Conservation (phyloP, 2,329 filamentous ascomycete genomes). For the Claviceps arundinis region DNA sequence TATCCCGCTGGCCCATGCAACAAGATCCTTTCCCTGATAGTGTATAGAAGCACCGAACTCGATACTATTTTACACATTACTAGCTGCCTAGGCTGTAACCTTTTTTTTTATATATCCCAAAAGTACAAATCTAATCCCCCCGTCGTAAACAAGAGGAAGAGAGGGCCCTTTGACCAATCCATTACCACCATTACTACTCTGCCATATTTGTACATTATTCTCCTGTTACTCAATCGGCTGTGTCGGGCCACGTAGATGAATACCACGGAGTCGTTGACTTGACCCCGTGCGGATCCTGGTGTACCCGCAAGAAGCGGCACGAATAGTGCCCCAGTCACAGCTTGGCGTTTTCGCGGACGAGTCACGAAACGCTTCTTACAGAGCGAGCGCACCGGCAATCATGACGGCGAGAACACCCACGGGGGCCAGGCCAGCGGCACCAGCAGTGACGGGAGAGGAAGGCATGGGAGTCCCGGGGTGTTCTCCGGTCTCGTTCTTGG, state of each 20-base stretch:
- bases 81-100: background rate
- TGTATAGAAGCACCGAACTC: background rate
- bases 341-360: background rate
- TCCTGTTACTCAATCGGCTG: no score
- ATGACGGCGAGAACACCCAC: constrained; percentile 20
- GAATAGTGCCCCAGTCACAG: background rate
- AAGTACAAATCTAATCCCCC: constrained; percentile 6
- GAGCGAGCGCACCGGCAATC: constrained; percentile 20
- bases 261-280: no score
- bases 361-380: constrained; percentile 18
- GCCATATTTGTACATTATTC: background rate
- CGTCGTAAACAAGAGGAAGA: background rate
- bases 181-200: background rate
- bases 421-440: constrained; percentile 18
- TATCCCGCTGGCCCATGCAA: background rate
- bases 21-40: background rate
- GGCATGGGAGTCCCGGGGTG: background rate
- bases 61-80: constrained; percentile 13
- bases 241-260: no score
- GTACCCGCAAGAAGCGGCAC: background rate
- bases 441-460: constrained; percentile 12
- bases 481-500: constrained; percentile 7
- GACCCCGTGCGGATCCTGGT: no score
- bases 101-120: constrained; percentile 5
- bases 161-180: constrained; percentile 4